Conservation (phyloP, 495 filamentous ascomycete species). For the Penicillium simplicissimum region DNA sequence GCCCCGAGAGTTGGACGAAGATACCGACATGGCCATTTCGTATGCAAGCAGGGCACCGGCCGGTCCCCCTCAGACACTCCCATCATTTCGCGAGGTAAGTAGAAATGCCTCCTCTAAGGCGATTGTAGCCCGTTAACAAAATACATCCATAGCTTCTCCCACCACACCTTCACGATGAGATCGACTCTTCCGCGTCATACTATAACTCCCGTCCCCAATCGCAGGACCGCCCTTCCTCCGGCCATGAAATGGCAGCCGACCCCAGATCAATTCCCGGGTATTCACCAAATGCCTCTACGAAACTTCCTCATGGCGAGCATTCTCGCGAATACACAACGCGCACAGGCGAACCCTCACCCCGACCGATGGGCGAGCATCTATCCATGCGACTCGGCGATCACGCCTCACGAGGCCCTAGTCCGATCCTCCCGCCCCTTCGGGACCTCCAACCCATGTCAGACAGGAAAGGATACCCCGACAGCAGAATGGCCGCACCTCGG, state of each 20-base stretch:
- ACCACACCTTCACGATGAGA: conserved; percentile 49
- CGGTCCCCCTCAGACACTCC: conserved; percentile 42
- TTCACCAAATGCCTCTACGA: conserved; percentile 21
- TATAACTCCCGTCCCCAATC: conserved; percentile 34
- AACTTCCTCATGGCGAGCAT: conserved; percentile 26
- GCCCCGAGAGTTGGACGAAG: conserved; percentile 39
- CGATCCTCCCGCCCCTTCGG: conserved; percentile 45
- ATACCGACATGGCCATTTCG: conserved; percentile 48
- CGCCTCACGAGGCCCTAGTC: conserved; percentile 39
- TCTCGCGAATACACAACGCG: conserved; percentile 35
- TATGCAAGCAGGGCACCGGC: conserved; percentile 42
- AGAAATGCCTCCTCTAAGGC: neutral
- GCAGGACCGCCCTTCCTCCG: conserved; percentile 39
- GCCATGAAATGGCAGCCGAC: conserved; percentile 36
- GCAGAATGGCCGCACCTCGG: conserved; percentile 29
- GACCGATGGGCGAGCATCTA: conserved; percentile 23
- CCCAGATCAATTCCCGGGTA: conserved; percentile 32
- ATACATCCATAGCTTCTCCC: conserved; percentile 38
- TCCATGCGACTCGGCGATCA: conserved; percentile 21
- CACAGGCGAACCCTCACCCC: conserved; percentile 17
- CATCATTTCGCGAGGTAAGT: conserved; percentile 50
- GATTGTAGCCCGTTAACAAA: neutral
- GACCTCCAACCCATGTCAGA: conserved; percentile 43
- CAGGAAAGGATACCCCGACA: conserved; percentile 34
- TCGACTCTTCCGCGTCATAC: conserved; percentile 44